phyloP scores from a whole-genome alignment of 1,284 basidiomycete species.

The Trichosporon asahii region DNA sequence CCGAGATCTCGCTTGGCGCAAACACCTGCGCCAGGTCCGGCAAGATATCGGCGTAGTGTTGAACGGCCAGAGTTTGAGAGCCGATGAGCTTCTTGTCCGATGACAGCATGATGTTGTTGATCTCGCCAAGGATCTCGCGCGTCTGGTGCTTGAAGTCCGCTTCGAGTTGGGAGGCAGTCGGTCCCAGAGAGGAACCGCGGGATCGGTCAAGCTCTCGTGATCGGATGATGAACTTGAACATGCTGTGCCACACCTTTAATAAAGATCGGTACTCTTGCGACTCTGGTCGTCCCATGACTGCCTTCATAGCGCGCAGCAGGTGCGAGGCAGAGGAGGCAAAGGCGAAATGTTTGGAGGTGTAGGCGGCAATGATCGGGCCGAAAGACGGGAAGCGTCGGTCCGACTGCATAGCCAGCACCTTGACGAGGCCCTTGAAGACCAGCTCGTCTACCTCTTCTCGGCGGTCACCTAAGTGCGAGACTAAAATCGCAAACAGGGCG shows the following conservation, averaged over 20 bases:
- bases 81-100: conserved; percentile 79
- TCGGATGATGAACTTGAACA: conserved; percentile 88
- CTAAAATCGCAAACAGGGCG: conserved; percentile 83
- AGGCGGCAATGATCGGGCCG: conserved; percentile 85
- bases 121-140: conserved; percentile 68
- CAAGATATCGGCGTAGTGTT: conserved; percentile 88
- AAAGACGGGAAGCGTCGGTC: conserved; percentile 96
- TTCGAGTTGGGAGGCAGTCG: conserved; percentile 81
- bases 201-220: conserved; percentile 81
- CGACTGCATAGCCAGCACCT: conserved; percentile 81
- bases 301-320: conserved; percentile 81
- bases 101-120: conserved; percentile 85
- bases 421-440: conserved; percentile 87
- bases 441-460: conserved; percentile 73
- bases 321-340: conserved; percentile 72
- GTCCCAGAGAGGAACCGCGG: conserved; percentile 71
- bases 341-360: conserved; percentile 85
- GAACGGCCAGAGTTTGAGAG: conserved; percentile 88
- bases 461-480: conserved; percentile 66
- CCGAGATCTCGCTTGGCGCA: conserved; percentile 72
- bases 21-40: conserved; percentile 82
- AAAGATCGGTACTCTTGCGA: conserved; percentile 76
- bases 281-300: conserved; percentile 70
- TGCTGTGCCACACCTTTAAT: conserved; percentile 91
- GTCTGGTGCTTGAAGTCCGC: conserved; percentile 78